Evolutionary conservation across 2,329 filamentous ascomycete species (phyloP).

Genomic region (Ceratocystis cubensis): DNA sequence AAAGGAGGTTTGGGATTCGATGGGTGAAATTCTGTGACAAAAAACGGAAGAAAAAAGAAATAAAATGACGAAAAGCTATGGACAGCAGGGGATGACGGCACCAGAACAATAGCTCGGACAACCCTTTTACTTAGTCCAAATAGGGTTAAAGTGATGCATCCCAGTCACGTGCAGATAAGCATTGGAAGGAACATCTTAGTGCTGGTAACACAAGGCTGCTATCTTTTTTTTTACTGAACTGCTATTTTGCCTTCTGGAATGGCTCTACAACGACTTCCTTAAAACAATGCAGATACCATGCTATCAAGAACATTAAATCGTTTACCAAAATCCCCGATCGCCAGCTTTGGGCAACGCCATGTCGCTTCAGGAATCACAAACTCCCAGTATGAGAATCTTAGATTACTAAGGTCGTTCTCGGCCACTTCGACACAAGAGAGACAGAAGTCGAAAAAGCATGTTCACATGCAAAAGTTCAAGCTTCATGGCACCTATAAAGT

Average conservation of each 20-base stretch:
- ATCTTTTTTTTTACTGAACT: background rate
- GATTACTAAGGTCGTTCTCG: slow-evolving; percentile 9
- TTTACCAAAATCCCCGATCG: slow-evolving; percentile 1
- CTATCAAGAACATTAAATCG: slow-evolving; percentile 12
- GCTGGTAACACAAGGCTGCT: slow-evolving; percentile 14
- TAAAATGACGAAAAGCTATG: background rate
- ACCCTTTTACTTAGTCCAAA: background rate
- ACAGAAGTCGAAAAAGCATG: slow-evolving; percentile 1
- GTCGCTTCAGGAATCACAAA: background rate
- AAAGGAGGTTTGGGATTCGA: background rate
- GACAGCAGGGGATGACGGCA: slow-evolving; percentile 9
- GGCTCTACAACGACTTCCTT: background rate
- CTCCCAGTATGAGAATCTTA: background rate
- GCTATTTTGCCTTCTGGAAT: background rate
- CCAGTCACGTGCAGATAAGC: slow-evolving; percentile 5
- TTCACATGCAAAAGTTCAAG: slow-evolving; percentile 12
- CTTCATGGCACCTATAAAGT: slow-evolving; percentile 12
- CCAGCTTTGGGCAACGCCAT: background rate
- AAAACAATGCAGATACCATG: background rate
- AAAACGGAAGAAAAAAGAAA: background rate
- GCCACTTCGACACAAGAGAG: background rate
- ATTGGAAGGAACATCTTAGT: slow-evolving; percentile 34
- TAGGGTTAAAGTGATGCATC: background rate
- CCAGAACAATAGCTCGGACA: background rate
- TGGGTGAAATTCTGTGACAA: slow-evolving; percentile 26